Conservation (phyloP, 2,329 filamentous ascomycete species). For the Beauveria varroae region DNA sequence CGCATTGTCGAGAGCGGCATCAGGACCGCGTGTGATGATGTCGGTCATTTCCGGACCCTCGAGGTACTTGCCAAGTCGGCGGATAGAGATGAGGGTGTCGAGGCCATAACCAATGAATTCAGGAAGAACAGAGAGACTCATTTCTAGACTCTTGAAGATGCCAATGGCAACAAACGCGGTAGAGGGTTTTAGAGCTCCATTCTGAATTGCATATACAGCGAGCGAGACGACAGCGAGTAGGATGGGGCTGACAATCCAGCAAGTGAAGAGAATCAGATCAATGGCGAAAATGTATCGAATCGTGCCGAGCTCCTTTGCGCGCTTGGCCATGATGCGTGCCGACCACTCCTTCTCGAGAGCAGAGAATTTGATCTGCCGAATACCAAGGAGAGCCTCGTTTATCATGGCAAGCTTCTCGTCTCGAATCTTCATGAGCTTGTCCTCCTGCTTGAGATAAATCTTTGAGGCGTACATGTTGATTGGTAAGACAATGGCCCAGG, state of each 20-base stretch:
- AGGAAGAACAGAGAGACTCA: constrained; percentile 62
- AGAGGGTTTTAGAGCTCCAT: constrained; percentile 59
- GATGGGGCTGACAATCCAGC: constrained; percentile 68
- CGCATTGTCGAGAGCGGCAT: constrained; percentile 58
- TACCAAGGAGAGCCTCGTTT: constrained; percentile 69
- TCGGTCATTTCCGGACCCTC: constrained; percentile 55
- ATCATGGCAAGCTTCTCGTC: constrained; percentile 70
- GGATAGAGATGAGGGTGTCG: constrained; percentile 66
- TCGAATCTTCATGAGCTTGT: constrained; percentile 64
- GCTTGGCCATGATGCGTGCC: constrained; percentile 52
- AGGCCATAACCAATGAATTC: constrained; percentile 64
- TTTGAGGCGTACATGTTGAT: constrained; percentile 61
- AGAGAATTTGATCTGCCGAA: constrained; percentile 79
- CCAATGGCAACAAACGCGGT: constrained; percentile 74
- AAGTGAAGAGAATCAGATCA: constrained; percentile 55
- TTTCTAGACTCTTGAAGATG: constrained; percentile 66
- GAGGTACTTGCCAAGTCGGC: constrained; percentile 66
- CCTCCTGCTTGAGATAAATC: constrained; percentile 56
- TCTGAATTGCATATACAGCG: constrained; percentile 55
- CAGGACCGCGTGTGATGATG: constrained; percentile 46
- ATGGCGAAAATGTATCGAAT: constrained; percentile 60
- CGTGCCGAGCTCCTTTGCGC: constrained; percentile 58
- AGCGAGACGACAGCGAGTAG: constrained; percentile 65
- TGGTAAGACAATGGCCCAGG: constrained; percentile 58
- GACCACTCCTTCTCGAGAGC: constrained; percentile 71